Percentiles rank a stretch among this genome's conserved stretches.
phyloP scores from a whole-genome alignment of 2,329 filamentous ascomycete species.

The Hymenoscyphus fraxineus region DNA sequence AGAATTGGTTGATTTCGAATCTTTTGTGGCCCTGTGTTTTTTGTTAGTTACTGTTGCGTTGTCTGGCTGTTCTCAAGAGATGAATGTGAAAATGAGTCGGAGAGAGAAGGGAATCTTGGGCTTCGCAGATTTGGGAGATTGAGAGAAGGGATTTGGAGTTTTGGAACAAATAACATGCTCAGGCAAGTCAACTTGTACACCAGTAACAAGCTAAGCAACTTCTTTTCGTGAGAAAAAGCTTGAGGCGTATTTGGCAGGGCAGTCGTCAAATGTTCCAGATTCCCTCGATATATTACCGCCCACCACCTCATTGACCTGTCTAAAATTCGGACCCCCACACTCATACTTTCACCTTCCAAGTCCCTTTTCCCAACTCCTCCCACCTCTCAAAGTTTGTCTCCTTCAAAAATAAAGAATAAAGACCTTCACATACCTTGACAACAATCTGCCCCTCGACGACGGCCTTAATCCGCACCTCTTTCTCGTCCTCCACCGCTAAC shows the following conservation, averaged over 20 bases:
- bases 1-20: constrained; percentile 45
- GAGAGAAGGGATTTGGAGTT: not conserved
- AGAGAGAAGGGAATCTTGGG: not conserved
- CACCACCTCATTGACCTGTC: not conserved
- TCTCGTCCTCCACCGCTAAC: constrained; percentile 47
- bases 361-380: no score
- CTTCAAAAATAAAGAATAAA: not conserved
- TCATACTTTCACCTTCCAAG: no score
- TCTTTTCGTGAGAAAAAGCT: no score
- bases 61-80: not conserved
- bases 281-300: no score
- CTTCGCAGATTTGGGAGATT: not conserved
- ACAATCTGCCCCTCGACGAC: constrained; percentile 67
- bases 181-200: not conserved
- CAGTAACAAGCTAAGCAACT: no score
- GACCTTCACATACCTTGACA: constrained; percentile 55
- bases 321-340: not conserved
- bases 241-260: no score
- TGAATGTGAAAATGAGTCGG: not conserved
- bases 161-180: not conserved
- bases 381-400: not conserved
- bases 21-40: constrained; percentile 45
- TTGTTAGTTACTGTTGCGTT: not conserved
- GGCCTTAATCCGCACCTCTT: constrained; percentile 45
- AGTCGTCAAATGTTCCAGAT: no score